phyloP scores from a whole-genome alignment of 345 rosid species.

The Populus ilicifolia region DNA sequence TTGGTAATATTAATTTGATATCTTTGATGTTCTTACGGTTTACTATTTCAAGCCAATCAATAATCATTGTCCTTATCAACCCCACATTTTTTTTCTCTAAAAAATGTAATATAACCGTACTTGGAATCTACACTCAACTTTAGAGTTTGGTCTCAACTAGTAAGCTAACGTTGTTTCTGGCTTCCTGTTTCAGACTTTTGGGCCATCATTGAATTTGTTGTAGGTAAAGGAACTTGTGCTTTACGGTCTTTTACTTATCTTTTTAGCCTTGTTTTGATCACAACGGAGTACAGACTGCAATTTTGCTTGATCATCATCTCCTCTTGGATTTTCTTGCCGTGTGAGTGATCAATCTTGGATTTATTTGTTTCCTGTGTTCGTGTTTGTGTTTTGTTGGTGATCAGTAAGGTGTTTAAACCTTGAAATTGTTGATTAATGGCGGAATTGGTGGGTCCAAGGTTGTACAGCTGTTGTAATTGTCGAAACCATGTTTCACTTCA shows the following conservation, averaged over 20 bases:
- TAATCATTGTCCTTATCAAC: slow-evolving; percentile 17
- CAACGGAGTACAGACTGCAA: not conserved
- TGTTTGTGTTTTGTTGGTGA: not conserved
- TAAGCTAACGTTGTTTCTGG: slow-evolving; percentile 37
- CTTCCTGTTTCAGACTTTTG: not conserved
- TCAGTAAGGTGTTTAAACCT: slow-evolving; percentile 11
- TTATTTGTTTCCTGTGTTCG: not conserved
- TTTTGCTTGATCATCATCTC: not conserved
- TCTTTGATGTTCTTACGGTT: not conserved
- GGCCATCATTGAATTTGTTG: slow-evolving; percentile 7
- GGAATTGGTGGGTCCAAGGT: slow-evolving; percentile 63
- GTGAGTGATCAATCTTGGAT: slow-evolving; percentile 7
- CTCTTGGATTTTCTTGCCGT: not conserved
- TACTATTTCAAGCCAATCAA: not conserved
- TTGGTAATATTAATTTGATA: not conserved
- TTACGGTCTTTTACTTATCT: not conserved
- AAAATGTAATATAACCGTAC: slow-evolving; percentile 3
- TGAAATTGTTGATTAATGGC: slow-evolving; percentile 45
- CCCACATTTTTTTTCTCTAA: not conserved
- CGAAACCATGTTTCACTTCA: slow-evolving; percentile 82
- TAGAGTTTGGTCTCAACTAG: slow-evolving; percentile 21
- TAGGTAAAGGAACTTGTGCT: slow-evolving; percentile 8
- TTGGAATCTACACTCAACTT: slow-evolving; percentile 23
- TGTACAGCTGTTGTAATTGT: slow-evolving; percentile 85
- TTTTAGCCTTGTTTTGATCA: not conserved